Base-by-base conservation (phyloP, 495 filamentous ascomycete species). In the Cercophora sp. region DNA sequence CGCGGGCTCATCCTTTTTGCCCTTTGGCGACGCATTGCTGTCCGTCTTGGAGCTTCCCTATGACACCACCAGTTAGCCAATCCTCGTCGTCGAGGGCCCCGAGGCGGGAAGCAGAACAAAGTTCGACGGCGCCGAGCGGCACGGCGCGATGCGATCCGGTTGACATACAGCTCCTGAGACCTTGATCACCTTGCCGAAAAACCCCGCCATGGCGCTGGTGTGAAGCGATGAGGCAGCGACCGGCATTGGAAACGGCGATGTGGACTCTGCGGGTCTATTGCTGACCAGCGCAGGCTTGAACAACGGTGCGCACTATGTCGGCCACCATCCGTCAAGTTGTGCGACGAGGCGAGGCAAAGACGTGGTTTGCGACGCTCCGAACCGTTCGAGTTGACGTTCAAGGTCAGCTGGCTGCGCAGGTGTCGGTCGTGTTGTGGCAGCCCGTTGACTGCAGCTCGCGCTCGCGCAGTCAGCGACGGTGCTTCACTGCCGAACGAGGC, bases 1-100 rank as follows among this genome's bases (percentile, higher is more conserved):
- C 35, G 75, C 65, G 56, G 84, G 77, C 51, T 82, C 79, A 48
- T 91, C 87, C 67, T 90, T 93, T 70, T 91, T 92, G 55, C 66
- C 70, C 34, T 58, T 61, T 16, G 63, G 52, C 54, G 67, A 64
- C 55, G 70, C 66, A 55, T 70, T 73, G 60, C 51, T 62, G 48
- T 71, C 63, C 54, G 72, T 45, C 51, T 62, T 64, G 44, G 66
- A 66, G 55, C 52, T 58, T 34, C 66, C 57, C 73, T 75, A 48
- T 40, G 18, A 19, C 11, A 19, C 1, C 22, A 22, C 3, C 19
- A 19, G n/a, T n/a, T n/a, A n/a, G n/a, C n/a, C n/a, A n/a, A n/a
- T n/a, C n/a, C n/a, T 27, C 9, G 39, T 48, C 15, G 22, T 15
- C 10, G 16, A 39, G 29, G 10, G 36, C 10, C 22, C n/a, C 16